A percentile compares a stretch with the other conserved stretches of the same genome.
Conservation (phyloP, 2,329 filamentous ascomycete genomes). For the Aspergillus flavus region DNA sequence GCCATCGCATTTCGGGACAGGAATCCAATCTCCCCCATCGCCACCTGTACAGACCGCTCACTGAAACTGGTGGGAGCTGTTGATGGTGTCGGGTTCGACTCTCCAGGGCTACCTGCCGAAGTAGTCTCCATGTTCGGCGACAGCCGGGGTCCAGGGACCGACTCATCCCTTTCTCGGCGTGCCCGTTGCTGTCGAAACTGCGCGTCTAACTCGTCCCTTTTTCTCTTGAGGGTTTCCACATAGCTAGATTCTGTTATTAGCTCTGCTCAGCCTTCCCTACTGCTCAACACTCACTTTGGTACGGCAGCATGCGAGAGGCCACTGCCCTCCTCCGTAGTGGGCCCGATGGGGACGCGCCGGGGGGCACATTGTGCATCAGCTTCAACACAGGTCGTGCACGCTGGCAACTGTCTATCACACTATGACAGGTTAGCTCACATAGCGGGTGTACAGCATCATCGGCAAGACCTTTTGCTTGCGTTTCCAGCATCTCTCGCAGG, state of each 20-base stretch:
- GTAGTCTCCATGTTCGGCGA: neutral
- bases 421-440: neutral
- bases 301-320: neutral
- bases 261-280: neutral
- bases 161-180: conserved; percentile 1
- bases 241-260: neutral
- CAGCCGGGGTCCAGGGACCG: neutral
- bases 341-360: neutral
- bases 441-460: no score
- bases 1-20: conserved; percentile 36
- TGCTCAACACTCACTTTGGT: neutral
- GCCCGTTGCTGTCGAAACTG: conserved; percentile 14
- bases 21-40: conserved; percentile 23
- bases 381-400: neutral
- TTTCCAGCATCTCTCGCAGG: conserved; percentile 36
- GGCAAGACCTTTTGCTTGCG: conserved; percentile 34
- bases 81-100: neutral
- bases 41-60: neutral
- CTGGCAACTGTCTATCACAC: neutral
- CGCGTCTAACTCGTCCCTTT: conserved; percentile 19
- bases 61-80: neutral
- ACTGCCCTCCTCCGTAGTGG: neutral
- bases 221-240: conserved; percentile 21
- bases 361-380: neutral
- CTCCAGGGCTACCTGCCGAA: neutral